Conservation (phyloP, 768 basidiomycete species). For the Rhodotorula diobovata region DNA sequence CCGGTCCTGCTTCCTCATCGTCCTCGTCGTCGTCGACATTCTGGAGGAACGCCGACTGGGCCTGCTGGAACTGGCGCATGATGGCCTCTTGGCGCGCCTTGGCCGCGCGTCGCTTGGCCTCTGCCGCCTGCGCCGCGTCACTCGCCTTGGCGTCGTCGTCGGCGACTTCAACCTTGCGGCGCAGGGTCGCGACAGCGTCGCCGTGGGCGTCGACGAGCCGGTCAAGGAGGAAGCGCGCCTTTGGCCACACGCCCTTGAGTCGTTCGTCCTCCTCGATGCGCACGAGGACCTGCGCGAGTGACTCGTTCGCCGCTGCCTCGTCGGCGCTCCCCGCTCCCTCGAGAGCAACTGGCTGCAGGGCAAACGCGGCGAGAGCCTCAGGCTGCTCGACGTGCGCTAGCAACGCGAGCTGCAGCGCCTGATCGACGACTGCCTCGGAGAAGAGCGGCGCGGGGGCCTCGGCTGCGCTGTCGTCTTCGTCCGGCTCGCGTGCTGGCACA, state of each 20-base stretch:
- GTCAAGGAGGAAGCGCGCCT: constrained; percentile 69
- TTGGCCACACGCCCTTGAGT: constrained; percentile 62
- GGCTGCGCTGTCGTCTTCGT: neutral
- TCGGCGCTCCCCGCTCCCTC: neutral
- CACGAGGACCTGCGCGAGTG: constrained; percentile 68
- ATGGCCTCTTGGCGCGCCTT: constrained; percentile 88
- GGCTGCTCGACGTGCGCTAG: constrained; percentile 71
- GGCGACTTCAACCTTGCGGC: constrained; percentile 45
- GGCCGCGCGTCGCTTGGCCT: constrained; percentile 74
- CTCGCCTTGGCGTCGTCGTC: constrained; percentile 31
- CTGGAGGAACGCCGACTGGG: constrained; percentile 78
- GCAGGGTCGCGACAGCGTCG: constrained; percentile 40
- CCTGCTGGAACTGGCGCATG: constrained; percentile 91
- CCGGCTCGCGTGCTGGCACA: neutral
- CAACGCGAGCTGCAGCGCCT: constrained; percentile 79
- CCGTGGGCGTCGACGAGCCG: constrained; percentile 22
- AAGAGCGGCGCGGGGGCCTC: neutral
- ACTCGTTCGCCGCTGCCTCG: neutral
- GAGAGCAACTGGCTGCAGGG: constrained; percentile 46
- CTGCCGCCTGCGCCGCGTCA: constrained; percentile 51
- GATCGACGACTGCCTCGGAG: constrained; percentile 79
- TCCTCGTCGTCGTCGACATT: constrained; percentile 57
- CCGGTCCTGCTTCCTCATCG: constrained; percentile 43
- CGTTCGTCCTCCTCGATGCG: constrained; percentile 70
- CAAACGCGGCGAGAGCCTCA: constrained; percentile 59